phyloP scores from a whole-genome alignment of 2,329 filamentous ascomycete genomes.

The Xylariaceae sp. region DNA sequence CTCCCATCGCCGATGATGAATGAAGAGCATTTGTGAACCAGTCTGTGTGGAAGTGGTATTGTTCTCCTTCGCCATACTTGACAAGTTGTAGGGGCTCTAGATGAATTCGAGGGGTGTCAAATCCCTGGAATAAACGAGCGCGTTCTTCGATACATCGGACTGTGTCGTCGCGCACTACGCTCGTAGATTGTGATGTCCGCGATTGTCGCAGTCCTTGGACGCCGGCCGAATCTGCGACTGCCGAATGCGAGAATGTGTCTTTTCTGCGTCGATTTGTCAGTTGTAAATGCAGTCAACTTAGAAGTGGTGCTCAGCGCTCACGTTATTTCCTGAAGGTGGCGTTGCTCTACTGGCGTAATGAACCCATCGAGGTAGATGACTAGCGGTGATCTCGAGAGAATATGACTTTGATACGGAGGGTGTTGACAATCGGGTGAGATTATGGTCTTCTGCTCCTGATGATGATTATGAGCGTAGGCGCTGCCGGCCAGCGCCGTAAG shows the following conservation, averaged over 20 bases:
- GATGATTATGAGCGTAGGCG: constrained; percentile 19
- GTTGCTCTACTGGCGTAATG: constrained; percentile 33
- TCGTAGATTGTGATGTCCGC: constrained; percentile 45
- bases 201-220: constrained; percentile 33
- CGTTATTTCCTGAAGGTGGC: constrained; percentile 34
- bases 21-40: constrained; percentile 43
- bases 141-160: constrained; percentile 46
- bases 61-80: constrained; percentile 41
- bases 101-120: constrained; percentile 33
- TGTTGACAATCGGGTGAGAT: constrained; percentile 25
- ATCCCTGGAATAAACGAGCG: constrained; percentile 44
- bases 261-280: constrained; percentile 29
- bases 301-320: constrained; percentile 15
- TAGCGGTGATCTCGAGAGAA: constrained; percentile 35
- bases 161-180: constrained; percentile 38
- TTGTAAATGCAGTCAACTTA: not conserved
- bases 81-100: constrained; percentile 48
- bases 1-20: constrained; percentile 36
- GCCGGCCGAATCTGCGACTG: constrained; percentile 34
- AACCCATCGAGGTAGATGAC: constrained; percentile 39
- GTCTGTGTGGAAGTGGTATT: constrained; percentile 49
- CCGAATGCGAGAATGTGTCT: constrained; percentile 42
- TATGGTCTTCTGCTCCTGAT: constrained; percentile 22
- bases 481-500: constrained; percentile 17
- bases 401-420: constrained; percentile 29